These are phyloP conservation scores for Pachysandra terminalis DNA, from an alignment of 164 flowering plant genomes.

Conservation along the genomic window DNA sequence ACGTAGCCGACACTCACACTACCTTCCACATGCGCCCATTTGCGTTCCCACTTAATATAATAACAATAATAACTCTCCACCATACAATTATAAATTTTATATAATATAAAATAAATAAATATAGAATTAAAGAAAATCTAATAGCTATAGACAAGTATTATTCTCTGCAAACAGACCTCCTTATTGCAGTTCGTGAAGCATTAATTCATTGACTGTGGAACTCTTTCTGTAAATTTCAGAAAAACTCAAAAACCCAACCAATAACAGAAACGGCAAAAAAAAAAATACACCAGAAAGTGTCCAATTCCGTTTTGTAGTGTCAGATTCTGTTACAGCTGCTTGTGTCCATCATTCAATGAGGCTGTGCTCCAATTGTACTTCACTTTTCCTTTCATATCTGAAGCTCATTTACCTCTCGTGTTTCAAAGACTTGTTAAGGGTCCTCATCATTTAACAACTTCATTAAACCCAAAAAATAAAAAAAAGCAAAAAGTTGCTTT, in stretches of 20 bases:
- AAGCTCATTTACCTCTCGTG: conserved; percentile 14
- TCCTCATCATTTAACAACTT: neutral
- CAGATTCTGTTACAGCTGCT: conserved; percentile 27
- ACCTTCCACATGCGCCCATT: no score
- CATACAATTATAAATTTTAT: no score
- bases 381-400: neutral
- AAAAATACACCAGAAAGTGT: neutral
- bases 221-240: neutral
- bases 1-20: no score
- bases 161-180: no score
- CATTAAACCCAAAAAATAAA: no score
- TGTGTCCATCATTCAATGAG: conserved; percentile 24
- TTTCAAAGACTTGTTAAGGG: conserved; percentile 14
- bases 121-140: no score
- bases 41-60: no score
- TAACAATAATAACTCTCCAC: no score
- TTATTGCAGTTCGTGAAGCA: no score
- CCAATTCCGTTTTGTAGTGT: no score
- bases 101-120: no score
- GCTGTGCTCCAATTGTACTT: conserved; percentile 22
- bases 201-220: neutral
- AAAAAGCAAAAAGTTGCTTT: neutral
- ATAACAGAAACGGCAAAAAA: neutral
- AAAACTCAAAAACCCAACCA: neutral
- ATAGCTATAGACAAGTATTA: no score